Conservation (phyloP, 2,329 filamentous ascomycete species). For the Scytalidium sp. region DNA sequence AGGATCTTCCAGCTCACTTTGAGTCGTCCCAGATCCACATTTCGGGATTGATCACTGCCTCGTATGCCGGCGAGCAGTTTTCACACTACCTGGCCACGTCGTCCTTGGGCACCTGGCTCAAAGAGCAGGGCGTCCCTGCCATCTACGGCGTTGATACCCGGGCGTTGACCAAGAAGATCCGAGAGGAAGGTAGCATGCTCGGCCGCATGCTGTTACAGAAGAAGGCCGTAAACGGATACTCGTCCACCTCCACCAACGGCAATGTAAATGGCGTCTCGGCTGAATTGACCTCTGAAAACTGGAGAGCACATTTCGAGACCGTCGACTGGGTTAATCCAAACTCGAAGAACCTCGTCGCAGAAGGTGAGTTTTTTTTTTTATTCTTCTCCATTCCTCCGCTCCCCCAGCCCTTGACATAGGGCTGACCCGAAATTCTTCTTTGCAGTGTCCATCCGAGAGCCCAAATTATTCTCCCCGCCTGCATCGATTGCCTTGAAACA, state of each 20-base stretch:
- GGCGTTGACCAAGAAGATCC: slow-evolving; percentile 89
- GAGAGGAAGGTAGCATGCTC: slow-evolving; percentile 93
- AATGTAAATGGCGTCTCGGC: slow-evolving; percentile 37
- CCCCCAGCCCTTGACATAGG: slow-evolving; percentile 20
- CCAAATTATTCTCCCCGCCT: slow-evolving; percentile 80
- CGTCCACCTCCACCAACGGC: too few species aligned
- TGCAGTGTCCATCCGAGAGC: slow-evolving; percentile 82
- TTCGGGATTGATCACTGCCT: slow-evolving; percentile 84
- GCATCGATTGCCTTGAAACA: slow-evolving; percentile 72
- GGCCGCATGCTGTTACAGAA: slow-evolving; percentile 82
- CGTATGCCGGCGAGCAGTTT: slow-evolving; percentile 91
- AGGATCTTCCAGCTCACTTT: slow-evolving; percentile 86
- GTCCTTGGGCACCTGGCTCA: slow-evolving; percentile 90
- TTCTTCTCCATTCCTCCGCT: too few species aligned
- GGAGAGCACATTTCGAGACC: slow-evolving; percentile 64
- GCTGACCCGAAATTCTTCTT: slow-evolving; percentile 30
- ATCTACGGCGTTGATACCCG: slow-evolving; percentile 95
- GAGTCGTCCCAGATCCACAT: slow-evolving; percentile 93
- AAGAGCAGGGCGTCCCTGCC: slow-evolving; percentile 90
- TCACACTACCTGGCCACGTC: slow-evolving; percentile 91
- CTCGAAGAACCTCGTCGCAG: slow-evolving; percentile 84
- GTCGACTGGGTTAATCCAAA: slow-evolving; percentile 93
- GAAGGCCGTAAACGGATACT: slow-evolving; percentile 39
- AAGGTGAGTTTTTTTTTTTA: slow-evolving; percentile 64
- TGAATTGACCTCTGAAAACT: slow-evolving; percentile 35